Base-by-base conservation (phyloP, 306 rosid genomes). In the Fragaria ananassa region DNA sequence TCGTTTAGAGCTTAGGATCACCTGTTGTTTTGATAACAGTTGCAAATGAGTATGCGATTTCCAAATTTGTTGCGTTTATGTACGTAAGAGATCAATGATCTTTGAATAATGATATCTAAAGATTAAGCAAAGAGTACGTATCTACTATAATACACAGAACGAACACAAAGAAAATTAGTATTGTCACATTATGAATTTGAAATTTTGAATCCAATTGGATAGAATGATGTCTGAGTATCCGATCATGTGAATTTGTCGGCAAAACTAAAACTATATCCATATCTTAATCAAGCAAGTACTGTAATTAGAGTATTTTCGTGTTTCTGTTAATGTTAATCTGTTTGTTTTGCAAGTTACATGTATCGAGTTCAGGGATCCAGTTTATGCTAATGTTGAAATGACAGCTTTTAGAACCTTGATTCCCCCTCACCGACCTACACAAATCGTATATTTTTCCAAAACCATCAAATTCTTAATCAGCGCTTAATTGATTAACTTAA, bases 401-500 rank as follows among this genome's bases (percentile, higher is more conserved):
- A 79, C 21, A 37, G 17, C 63, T 66, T 73, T 45, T 7, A 5
- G 56, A 23, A 49, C 7, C 11, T 21, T 19, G 49, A 47, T 57
- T 73, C 23, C 71, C 62, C 66, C 67, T 42, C 35, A 74, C 50
- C 34, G 61, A 49, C 72, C 51, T 68, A 27, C 18, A 39, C 39
- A 25, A 41, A n/a, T 58, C 7, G 5, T 45, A 57, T 61, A 60
- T 21, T 46, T 4, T 35, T 35, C 39, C 6, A 35, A 35, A 35
- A 4, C 54, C 62, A 60, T 19, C 74, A 58, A 1, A 46, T 13
- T 54, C 27, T 57, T 35, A 34, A 63, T 63, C 10, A 34, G 49
- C 4, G 34, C n/a, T 35, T 35, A 5, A 35, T 19, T 19, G 75
- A 31, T 71, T 71, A 35, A 27, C 39, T 23, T 17, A 67, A 37